Percentiles rank a stretch among this genome's conserved stretches.
Conservation (phyloP, 208 protist species). For the Herpetomonas samuelpessoai region DNA sequence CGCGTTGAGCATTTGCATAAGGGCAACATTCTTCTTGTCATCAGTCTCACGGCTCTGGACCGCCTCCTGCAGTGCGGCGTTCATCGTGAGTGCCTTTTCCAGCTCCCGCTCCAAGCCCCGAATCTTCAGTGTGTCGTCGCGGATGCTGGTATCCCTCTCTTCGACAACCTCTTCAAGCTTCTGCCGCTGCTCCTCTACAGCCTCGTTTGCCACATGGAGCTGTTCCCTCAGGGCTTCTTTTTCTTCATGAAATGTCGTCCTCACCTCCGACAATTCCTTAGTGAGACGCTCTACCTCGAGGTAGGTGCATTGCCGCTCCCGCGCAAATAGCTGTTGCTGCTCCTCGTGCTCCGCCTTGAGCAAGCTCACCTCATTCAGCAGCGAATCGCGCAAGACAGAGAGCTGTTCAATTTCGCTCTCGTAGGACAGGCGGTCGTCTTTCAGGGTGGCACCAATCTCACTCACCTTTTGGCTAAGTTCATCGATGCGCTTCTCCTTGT, state of each 20-base stretch:
- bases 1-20: conserved; percentile 83
- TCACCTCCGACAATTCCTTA: conserved; percentile 32
- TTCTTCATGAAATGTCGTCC: conserved; percentile 28
- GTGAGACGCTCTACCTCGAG: conserved; percentile 26
- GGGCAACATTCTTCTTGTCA: conserved; percentile 76
- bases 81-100: conserved; percentile 67
- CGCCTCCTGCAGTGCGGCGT: conserved; percentile 66
- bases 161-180: conserved; percentile 35
- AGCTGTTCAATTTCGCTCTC: conserved; percentile 61
- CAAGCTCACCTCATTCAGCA: conserved; percentile 62
- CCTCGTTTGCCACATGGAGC: conserved; percentile 22
- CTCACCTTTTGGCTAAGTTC: conserved; percentile 45
- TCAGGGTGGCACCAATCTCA: conserved; percentile 29
- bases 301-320: conserved; percentile 26
- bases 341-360: conserved; percentile 48
- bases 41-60: conserved; percentile 69
- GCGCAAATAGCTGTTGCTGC: conserved; percentile 24
- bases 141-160: conserved; percentile 43
- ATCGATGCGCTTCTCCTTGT: conserved; percentile 66
- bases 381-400: conserved; percentile 44
- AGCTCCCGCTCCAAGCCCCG: conserved; percentile 61
- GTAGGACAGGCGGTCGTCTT: conserved; percentile 28
- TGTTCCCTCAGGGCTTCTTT: conserved; percentile 32
- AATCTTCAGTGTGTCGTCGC: conserved; percentile 36
- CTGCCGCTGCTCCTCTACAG: conserved; percentile 42